Evolutionary conservation across 441 rosid species (phyloP).

Genomic region (Gossypium davidsonii): DNA sequence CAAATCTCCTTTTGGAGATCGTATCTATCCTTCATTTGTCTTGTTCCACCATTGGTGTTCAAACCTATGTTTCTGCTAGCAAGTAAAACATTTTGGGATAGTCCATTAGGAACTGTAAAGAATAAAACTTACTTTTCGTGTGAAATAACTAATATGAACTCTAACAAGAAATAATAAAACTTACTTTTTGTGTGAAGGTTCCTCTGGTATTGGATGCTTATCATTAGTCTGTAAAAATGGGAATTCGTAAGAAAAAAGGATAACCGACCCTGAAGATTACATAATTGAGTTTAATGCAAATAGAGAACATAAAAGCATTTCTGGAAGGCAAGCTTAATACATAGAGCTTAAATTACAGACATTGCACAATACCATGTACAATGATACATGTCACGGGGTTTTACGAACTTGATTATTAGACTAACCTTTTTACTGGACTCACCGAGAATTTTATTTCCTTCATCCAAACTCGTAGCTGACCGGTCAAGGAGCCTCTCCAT

Average conservation of each 20-base stretch:
- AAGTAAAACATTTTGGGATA: slow-evolving; percentile 3
- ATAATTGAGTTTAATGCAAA: neutral
- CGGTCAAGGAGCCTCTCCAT: slow-evolving; percentile 41
- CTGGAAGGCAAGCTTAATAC: neutral
- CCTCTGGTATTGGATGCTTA: slow-evolving; percentile 16
- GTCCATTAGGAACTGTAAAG: neutral
- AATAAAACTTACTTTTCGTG: neutral
- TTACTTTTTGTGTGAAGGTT: slow-evolving; percentile 11
- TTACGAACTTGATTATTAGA: neutral
- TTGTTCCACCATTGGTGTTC: slow-evolving; percentile 18
- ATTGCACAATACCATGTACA: neutral
- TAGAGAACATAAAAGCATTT: neutral
- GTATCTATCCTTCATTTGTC: slow-evolving; percentile 23
- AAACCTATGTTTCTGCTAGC: slow-evolving; percentile 14
- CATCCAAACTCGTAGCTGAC: slow-evolving; percentile 21
- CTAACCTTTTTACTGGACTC: slow-evolving; percentile 42
- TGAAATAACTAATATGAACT: slow-evolving; percentile 18
- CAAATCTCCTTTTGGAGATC: slow-evolving; percentile 42
- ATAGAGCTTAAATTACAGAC: neutral
- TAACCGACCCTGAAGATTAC: neutral
- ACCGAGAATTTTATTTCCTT: slow-evolving; percentile 15
- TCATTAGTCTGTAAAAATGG: slow-evolving; percentile 20
- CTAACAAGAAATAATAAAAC: slow-evolving; percentile 5
- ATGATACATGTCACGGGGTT: neutral
- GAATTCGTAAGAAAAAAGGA: neutral